Conservation (phyloP, 768 basidiomycete genomes). For the Coprinellus micaceus region DNA sequence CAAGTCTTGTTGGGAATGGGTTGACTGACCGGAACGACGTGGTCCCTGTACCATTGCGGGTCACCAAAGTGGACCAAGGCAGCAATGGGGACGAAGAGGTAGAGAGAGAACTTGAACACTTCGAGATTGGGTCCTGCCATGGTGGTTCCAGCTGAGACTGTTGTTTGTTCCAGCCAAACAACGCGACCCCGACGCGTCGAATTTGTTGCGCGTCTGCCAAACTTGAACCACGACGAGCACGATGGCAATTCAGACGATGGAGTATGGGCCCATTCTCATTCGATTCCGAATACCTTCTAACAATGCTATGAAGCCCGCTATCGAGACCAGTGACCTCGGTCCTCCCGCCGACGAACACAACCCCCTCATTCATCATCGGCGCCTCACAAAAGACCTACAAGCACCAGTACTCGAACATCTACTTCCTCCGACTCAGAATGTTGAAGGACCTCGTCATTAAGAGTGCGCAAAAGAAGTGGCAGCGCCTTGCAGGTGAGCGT, state of each 20-base stretch:
- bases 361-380: conserved; percentile 46
- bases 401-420: conserved; percentile 57
- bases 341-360: conserved; percentile 29
- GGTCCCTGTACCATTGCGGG: conserved; percentile 77
- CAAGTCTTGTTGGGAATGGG: neutral
- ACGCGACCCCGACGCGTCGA: conserved; percentile 6
- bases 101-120: conserved; percentile 85
- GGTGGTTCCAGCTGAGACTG: neutral
- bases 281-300: neutral
- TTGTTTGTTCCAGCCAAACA: neutral
- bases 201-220: neutral
- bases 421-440: conserved; percentile 43
- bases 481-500: conserved; percentile 34
- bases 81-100: conserved; percentile 79
- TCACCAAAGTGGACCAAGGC: conserved; percentile 85
- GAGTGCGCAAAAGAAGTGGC: conserved; percentile 40
- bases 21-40: conserved; percentile 66
- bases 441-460: conserved; percentile 41
- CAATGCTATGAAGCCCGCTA: conserved; percentile 5
- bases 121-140: conserved; percentile 82
- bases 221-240: neutral
- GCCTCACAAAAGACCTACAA: conserved; percentile 45
- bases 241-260: neutral
- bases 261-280: neutral
- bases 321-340: conserved; percentile 37